A percentile compares a stretch with the other conserved stretches of the same genome.
Evolutionary conservation across 495 filamentous ascomycete genomes (phyloP).

Genomic region (Jackrogersella minutella): DNA sequence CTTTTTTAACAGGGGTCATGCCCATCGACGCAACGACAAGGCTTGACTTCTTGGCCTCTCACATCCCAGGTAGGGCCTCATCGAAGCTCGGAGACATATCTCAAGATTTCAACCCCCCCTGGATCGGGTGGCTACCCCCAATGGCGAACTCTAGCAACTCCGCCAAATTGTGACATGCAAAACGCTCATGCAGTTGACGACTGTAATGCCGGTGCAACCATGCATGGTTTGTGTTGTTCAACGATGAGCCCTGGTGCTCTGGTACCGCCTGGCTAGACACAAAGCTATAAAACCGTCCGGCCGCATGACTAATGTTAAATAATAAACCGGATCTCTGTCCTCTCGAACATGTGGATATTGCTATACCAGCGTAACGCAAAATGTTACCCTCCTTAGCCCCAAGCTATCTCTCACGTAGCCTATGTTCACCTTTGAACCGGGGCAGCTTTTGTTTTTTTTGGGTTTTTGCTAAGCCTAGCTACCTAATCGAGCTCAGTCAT

Average conservation of each 20-base stretch:
- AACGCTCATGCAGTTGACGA: constrained; percentile 17
- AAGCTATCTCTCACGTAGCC: constrained; percentile 7
- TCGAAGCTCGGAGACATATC: constrained; percentile 6
- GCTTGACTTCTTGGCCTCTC: neutral
- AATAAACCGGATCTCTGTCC: constrained; percentile 7
- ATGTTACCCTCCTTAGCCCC: constrained; percentile 7
- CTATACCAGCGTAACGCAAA: constrained; percentile 17
- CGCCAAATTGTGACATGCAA: constrained; percentile 11
- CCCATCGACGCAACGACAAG: constrained; percentile 18
- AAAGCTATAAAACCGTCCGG: neutral
- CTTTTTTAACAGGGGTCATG: constrained; percentile 19
- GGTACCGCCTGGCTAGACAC: neutral
- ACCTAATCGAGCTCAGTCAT: constrained; percentile 6
- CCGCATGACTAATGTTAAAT: constrained; percentile 1
- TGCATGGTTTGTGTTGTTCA: constrained; percentile 2
- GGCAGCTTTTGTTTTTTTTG: constrained; percentile 9
- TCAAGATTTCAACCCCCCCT: constrained; percentile 1
- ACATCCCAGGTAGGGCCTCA: neutral
- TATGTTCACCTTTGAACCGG: too few relatives aligned
- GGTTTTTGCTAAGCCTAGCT: constrained; percentile 8
- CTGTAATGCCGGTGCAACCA: constrained; percentile 15
- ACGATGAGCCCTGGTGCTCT: neutral
- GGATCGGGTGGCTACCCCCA: constrained; percentile 11
- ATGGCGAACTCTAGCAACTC: neutral
- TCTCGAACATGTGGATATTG: constrained; percentile 8